A percentile compares a stretch with the other conserved stretches of the same genome.
Conservation (phyloP, 2,329 filamentous ascomycete genomes). For the Monosporascus sp. region DNA sequence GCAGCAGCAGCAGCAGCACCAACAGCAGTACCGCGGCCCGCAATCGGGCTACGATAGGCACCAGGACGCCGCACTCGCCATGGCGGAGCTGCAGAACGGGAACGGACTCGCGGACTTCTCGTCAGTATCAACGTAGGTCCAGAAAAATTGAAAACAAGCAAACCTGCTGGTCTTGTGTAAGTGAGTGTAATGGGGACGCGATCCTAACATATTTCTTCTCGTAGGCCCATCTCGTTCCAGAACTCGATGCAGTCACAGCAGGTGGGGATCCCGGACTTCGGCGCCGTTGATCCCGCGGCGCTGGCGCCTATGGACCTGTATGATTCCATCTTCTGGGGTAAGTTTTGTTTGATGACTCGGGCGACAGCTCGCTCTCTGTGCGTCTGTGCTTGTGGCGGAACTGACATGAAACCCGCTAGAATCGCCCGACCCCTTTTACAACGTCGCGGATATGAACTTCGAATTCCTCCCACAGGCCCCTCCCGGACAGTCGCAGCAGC, state of each 20-base stretch:
- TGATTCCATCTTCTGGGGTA: conserved; percentile 64
- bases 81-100: conserved; percentile 61
- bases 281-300: conserved; percentile 47
- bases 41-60: conserved; percentile 42
- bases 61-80: conserved; percentile 57
- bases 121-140: conserved; percentile 23
- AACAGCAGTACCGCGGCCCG: conserved; percentile 17
- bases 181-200: too few relatives aligned
- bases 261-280: conserved; percentile 38
- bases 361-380: neutral
- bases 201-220: too few relatives aligned
- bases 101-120: conserved; percentile 41
- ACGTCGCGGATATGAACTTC: conserved; percentile 54
- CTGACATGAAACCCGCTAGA: conserved; percentile 31
- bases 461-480: conserved; percentile 56
- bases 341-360: conserved; percentile 24
- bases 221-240: conserved; percentile 14
- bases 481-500: conserved; percentile 50
- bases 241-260: conserved; percentile 28
- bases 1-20: conserved; percentile 28
- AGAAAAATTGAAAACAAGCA: neutral
- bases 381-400: neutral
- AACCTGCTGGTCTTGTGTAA: neutral
- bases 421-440: conserved; percentile 55
- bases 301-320: conserved; percentile 65